These are phyloP conservation scores for Nothophaeocryptopus gaeumannii DNA, from an alignment of 2,329 filamentous ascomycete species.

Conservation along the genomic window DNA sequence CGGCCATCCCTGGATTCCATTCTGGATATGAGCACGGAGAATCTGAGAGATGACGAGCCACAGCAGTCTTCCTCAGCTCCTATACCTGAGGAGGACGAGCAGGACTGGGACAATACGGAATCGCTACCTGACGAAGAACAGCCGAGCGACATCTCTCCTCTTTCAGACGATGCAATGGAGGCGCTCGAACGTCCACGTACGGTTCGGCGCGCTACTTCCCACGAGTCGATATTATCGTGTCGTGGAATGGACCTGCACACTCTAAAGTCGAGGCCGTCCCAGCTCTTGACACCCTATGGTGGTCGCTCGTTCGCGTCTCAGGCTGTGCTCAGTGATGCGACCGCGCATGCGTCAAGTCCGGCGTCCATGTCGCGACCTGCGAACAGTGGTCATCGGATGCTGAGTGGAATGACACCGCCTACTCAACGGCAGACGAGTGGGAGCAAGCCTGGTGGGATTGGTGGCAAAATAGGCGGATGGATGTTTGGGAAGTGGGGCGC, in stretches of 20 bases:
- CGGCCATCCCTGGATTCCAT: slow-evolving; percentile 30
- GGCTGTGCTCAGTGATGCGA: slow-evolving; percentile 40
- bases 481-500: slow-evolving; percentile 62
- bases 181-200: slow-evolving; percentile 37
- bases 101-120: slow-evolving; percentile 28
- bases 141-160: slow-evolving; percentile 21
- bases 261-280: slow-evolving; percentile 70
- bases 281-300: slow-evolving; percentile 61
- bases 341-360: slow-evolving; percentile 34
- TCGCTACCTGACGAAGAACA: slow-evolving; percentile 12
- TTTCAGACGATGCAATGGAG: slow-evolving; percentile 27
- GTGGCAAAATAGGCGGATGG: slow-evolving; percentile 63
- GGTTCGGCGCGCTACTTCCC: slow-evolving; percentile 67
- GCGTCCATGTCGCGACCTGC: slow-evolving; percentile 42
- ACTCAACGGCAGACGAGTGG: slow-evolving; percentile 10
- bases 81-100: slow-evolving; percentile 33
- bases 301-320: slow-evolving; percentile 47
- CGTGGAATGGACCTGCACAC: slow-evolving; percentile 82
- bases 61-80: slow-evolving; percentile 21
- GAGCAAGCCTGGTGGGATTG: slow-evolving; percentile 31
- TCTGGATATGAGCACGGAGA: slow-evolving; percentile 32
- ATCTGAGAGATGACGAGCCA: slow-evolving; percentile 25
- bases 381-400: slow-evolving; percentile 28
- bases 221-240: slow-evolving; percentile 86
- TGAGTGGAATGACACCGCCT: slow-evolving; percentile 33